A percentile compares a stretch with the other conserved stretches of the same genome.
Evolutionary conservation across 2,329 filamentous ascomycete genomes (phyloP).

Genomic region (Aureobasidium pullulans): DNA sequence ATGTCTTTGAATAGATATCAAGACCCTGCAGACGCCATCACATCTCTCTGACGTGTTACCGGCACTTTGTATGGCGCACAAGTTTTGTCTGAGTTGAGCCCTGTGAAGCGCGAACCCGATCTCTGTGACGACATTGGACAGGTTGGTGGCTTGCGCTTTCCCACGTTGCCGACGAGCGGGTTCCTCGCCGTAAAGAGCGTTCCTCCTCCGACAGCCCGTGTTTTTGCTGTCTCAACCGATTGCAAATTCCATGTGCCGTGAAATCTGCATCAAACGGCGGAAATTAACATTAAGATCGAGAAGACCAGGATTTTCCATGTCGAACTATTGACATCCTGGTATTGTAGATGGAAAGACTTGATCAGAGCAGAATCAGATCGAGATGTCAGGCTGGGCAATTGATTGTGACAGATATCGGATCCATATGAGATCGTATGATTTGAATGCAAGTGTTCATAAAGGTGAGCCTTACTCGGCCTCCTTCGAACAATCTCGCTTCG

Average conservation of each 20-base stretch:
- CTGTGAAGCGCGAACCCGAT: not conserved
- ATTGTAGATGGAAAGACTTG: not conserved
- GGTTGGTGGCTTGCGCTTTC: not conserved
- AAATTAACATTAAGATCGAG: not conserved
- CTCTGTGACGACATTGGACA: slow-evolving; percentile 3
- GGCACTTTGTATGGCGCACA: not conserved
- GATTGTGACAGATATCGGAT: not conserved
- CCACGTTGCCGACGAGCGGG: not conserved
- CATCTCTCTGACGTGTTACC: not conserved
- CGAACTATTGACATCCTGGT: not conserved
- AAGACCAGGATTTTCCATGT: not conserved
- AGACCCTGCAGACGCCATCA: not conserved
- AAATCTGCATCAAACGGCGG: not conserved
- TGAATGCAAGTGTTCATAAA: not conserved
- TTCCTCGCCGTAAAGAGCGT: not conserved
- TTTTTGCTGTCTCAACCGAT: slow-evolving; percentile 6
- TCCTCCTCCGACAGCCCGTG: slow-evolving; percentile 2
- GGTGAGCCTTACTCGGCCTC: not conserved
- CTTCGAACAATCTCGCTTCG: not conserved
- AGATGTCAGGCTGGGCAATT: not conserved
- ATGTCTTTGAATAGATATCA: not conserved
- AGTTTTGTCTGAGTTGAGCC: not conserved
- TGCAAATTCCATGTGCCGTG: not conserved
- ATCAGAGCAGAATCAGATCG: not conserved
- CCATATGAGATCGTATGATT: not conserved